A percentile compares a stretch with the other conserved stretches of the same genome.
Conservation (phyloP, 805 yeast species). For the Spathaspora arborariae region DNA sequence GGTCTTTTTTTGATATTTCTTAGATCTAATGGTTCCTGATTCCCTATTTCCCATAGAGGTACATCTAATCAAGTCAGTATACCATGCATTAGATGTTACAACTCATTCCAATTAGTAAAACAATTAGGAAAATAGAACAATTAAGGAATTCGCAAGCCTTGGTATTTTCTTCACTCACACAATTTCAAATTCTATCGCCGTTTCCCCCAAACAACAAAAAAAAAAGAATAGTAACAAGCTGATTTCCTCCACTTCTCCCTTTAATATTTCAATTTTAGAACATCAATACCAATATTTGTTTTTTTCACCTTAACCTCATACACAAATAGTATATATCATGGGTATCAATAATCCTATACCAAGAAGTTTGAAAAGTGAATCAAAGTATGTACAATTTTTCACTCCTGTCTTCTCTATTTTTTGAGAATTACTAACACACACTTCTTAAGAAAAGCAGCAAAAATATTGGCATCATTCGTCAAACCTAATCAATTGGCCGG, state of each 20-base stretch:
- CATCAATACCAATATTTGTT: not conserved
- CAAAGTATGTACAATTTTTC: slow-evolving; percentile 54
- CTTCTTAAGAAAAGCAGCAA: slow-evolving; percentile 76
- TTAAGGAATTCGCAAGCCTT: not conserved
- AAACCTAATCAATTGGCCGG: slow-evolving; percentile 94
- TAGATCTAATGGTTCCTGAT: too few relatives aligned
- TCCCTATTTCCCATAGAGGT: too few relatives aligned
- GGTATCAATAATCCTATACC: slow-evolving; percentile 92
- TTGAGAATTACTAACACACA: slow-evolving; percentile 18
- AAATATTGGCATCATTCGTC: slow-evolving; percentile 80
- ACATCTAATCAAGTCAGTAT: not conserved
- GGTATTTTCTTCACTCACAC: not conserved
- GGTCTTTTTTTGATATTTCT: too few relatives aligned
- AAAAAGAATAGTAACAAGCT: not conserved
- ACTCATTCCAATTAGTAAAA: not conserved
- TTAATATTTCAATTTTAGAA: not conserved
- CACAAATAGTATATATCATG: slow-evolving; percentile 17
- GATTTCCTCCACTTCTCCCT: not conserved
- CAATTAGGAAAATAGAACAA: not conserved
- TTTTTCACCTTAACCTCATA: not conserved
- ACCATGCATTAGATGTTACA: not conserved
- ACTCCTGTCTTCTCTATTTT: not conserved
- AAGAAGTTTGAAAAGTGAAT: slow-evolving; percentile 79
- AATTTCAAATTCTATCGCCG: not conserved
- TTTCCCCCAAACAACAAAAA: not conserved